Evolutionary conservation across 129 eudicot species (phyloP), one percentile per base, ranked within the genome.

Genomic region (Deinandra increscens): DNA sequence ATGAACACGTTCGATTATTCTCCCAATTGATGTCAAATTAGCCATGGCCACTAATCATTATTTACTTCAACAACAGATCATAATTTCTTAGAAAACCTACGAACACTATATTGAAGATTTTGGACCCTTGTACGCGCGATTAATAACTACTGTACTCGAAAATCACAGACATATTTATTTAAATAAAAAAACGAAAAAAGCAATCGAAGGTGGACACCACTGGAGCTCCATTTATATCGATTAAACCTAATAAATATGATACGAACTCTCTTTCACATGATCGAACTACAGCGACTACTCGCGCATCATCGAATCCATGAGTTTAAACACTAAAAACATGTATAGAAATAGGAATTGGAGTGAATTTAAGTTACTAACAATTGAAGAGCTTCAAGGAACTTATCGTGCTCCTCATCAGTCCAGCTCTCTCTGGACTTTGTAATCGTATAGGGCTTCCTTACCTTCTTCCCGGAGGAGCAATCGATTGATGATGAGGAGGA

Each of bases 351-450:
- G 9, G 17, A 34, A 48, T 26, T 1, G 8, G 3, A 46, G 5
- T 0, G 0, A 37, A 46, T 12, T 6, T 33, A 72, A 41, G 31
- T 50, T 73, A 83, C 69, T 62, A 42, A 91, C 97, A 91, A 78
- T 75, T 91, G 97, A 55, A 91, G 97, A 55, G 97, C 97, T 88
- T 91, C 97, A 33, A 91, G 93, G 84, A 91, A 91, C 88, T 91
- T 91, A 82, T 88, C 97, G 78, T 91, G 97, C 70, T 91, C 97
- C 78, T 91, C 97, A 0, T 91, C 97, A 19, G 93, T 91, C 97
- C 97, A 91, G 74, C 97, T 88, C 72, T 91, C 97, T 80, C 97
- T 86, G 53, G 97, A 91, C 90, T 91, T 91, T 62, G 97, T 91
- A 10, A 91, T 91, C 59, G 96, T 91, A 76, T 91, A 91, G 12